phyloP scores from a whole-genome alignment of 441 rosid species.

The Gossypium davidsonii region DNA sequence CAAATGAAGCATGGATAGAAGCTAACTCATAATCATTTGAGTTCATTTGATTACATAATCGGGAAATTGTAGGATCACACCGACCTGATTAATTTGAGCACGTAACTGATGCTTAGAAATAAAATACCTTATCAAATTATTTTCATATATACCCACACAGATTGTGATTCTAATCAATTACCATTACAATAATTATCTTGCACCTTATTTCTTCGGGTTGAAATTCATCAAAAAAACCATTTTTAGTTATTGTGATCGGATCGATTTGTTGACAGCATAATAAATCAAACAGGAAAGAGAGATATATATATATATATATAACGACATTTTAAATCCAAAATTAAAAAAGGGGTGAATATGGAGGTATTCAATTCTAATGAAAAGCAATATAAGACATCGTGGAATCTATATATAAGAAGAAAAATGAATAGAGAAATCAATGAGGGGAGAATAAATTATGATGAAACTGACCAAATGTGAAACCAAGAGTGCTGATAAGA shows the following conservation, averaged over 20 bases:
- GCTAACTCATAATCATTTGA: not conserved
- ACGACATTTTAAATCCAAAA: not conserved
- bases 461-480: constrained; percentile 63
- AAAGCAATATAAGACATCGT: not conserved
- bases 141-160: constrained; percentile 19
- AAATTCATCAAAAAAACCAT: not conserved
- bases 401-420: not conserved
- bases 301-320: too few relatives aligned
- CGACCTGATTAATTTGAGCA: not conserved
- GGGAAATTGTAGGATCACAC: not conserved
- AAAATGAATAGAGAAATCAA: too few relatives aligned
- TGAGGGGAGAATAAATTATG: too few relatives aligned
- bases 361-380: not conserved
- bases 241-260: not conserved
- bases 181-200: not conserved
- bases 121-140: not conserved
- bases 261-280: not conserved
- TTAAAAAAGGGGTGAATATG: not conserved
- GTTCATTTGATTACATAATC: not conserved
- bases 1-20: not conserved
- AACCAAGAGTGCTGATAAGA: constrained; percentile 86
- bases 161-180: not conserved
- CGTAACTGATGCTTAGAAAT: not conserved
- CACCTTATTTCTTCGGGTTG: not conserved
- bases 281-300: not conserved